Conservation (phyloP, 768 basidiomycete genomes). For the Lactarius sanguifluus region DNA sequence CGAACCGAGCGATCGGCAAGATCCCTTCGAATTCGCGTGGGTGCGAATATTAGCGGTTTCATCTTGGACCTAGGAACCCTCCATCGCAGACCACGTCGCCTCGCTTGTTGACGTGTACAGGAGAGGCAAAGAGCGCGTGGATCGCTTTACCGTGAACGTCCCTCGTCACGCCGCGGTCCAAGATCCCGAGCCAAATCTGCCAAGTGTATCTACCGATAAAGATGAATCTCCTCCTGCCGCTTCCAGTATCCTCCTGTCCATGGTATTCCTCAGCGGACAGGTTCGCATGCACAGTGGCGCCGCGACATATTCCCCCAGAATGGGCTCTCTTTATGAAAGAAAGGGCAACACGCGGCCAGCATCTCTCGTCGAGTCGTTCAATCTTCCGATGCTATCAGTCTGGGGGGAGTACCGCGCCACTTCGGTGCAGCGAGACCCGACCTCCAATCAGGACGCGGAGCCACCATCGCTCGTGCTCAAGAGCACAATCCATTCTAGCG, state of each 20-base stretch:
- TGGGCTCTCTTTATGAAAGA: constrained; percentile 38
- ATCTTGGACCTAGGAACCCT: constrained; percentile 82
- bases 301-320: constrained; percentile 39
- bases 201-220: constrained; percentile 24
- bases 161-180: constrained; percentile 43
- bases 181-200: constrained; percentile 9
- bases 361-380: constrained; percentile 61
- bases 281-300: constrained; percentile 67
- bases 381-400: constrained; percentile 73
- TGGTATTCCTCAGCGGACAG: constrained; percentile 83
- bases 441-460: constrained; percentile 37
- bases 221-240: constrained; percentile 46
- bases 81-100: constrained; percentile 74
- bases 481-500: constrained; percentile 84
- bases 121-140: constrained; percentile 76
- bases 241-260: constrained; percentile 60
- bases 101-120: constrained; percentile 85
- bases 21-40: constrained; percentile 57
- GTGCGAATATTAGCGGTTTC: constrained; percentile 79
- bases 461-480: constrained; percentile 77
- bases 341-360: constrained; percentile 56
- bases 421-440: constrained; percentile 43
- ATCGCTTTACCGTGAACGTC: constrained; percentile 55
- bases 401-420: constrained; percentile 80
- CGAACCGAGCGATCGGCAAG: constrained; percentile 51